Percentiles rank a stretch among this genome's conserved stretches.
phyloP scores from a whole-genome alignment of 768 basidiomycete species.

The Kwoniella shandongensis region DNA sequence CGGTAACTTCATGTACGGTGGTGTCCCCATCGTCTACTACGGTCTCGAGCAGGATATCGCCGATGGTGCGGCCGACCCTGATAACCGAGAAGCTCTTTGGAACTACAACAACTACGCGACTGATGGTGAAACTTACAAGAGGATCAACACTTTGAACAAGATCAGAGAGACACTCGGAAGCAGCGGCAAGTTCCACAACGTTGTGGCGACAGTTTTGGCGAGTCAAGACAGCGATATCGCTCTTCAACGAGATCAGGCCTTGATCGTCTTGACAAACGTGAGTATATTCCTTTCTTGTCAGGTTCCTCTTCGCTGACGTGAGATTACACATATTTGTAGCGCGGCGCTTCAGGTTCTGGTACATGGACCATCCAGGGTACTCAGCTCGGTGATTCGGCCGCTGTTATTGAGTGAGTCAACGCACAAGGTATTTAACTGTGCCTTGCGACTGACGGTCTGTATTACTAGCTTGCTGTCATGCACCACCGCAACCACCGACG shows the following conservation, averaged over 20 bases:
- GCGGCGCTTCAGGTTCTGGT: conserved; percentile 25
- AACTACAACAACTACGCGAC: conserved; percentile 36
- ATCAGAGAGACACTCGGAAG: conserved; percentile 28
- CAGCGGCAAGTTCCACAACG: conserved; percentile 18
- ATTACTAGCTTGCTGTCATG: conserved; percentile 37
- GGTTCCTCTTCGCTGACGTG: too few relatives aligned
- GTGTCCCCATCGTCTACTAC: conserved; percentile 45
- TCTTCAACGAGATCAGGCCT: conserved; percentile 17
- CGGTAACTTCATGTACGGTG: conserved; percentile 32
- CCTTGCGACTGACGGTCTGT: background rate
- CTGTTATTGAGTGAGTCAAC: conserved; percentile 34
- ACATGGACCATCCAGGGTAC: conserved; percentile 27
- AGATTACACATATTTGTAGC: conserved; percentile 13
- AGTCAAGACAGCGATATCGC: conserved; percentile 30
- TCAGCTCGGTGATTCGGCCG: conserved; percentile 17
- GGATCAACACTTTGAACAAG: conserved; percentile 33
- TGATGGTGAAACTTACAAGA: conserved; percentile 22
- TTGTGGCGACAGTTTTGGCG: conserved; percentile 15
- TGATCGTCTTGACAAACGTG: conserved; percentile 47
- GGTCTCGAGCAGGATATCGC: conserved; percentile 40
- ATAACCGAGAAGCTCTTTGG: conserved; percentile 43
- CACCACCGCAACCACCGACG: conserved; percentile 12
- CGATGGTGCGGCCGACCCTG: conserved; percentile 30
- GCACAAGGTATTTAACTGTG: conserved; percentile 11
- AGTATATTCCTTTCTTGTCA: too few relatives aligned